Evolutionary conservation across 2,329 filamentous ascomycete species (phyloP), one percentile per base, ranked within the genome.

Genomic region (Stemphylium beticola): DNA sequence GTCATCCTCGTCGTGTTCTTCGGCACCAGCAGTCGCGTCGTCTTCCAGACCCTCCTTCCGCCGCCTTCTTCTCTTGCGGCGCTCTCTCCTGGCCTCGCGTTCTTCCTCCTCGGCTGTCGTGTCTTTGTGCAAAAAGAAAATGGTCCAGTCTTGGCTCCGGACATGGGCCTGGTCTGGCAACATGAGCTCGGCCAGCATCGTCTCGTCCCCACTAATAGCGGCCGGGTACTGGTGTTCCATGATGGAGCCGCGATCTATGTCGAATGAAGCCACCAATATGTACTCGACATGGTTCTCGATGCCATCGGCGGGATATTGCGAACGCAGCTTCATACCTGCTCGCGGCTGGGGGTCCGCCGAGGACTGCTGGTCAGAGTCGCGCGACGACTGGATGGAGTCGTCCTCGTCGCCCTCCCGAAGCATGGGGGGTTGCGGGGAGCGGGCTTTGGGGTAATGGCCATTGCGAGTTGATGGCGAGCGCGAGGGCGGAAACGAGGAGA

Each of bases 201-300:
- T 90, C 79, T 99, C 95, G 73, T 99, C 93, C 29, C 95, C 93
- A 45, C 92, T 97, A 59, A 99, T 98, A 45, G 93, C 88, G 37
- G 91, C 88, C 0, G 95, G 95, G 72, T 93, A 99, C 73, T 99
- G 95, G 74, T 99, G 93, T 74, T 99, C 95, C 95, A 99, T 98
- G 66, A 97, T 87, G 41, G 93, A 93, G 3, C 95, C 95, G 48
- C 91, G 87, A 75, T 98, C 93, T 68, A 98, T 96, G 76, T 98
- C 92, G 77, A 99, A 99, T 2, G 92, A 96, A 4, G 95, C 95
- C 49, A 99, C 95, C 48, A 99, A 82, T 48, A 99, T 98, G 73
- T 98, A 99, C 74, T 99, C 95, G 77, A 99, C 95, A 88, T 99
- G 95, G 69, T 95, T 96, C 74, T 98, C 79, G 51, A 75, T 66